Base-by-base conservation (phyloP, 345 rosid species). In the Aquilaria yunnanensis region DNA sequence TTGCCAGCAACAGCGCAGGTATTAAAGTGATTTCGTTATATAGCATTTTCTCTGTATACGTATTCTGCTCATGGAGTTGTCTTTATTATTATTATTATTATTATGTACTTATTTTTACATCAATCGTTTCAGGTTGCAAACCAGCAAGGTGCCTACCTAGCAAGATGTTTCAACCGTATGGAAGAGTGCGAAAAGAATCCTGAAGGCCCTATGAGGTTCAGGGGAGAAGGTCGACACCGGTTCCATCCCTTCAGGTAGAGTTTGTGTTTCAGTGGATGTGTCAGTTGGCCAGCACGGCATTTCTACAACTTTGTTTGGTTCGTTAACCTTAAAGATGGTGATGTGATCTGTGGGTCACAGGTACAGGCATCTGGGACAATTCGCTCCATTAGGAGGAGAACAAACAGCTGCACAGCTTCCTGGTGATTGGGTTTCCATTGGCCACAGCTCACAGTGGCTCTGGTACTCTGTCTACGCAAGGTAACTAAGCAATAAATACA, bases 1-100 rank as follows among this genome's bases (percentile, higher is more conserved):
- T 96, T 88, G 33, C 97, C 97, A 14, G 99, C 97, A 47, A 94
- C 99, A 32, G 99, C 99, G 8, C 99, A 94, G 96, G 97, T 88
- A 14, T 33, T 51, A 3, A 43, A 52, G 48, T 16, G 14, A 32
- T 59, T 41, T 33, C 14, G 2, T 33, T 34, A 32, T 46, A 10
- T 6, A 3, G 13, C 6, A 1, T 23, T 23, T 23, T 23, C 23
- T 23, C 23, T 0, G 23, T 23, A 1, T 23, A 23, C 23, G 0
- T 57, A 16, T 32, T n/a, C 23, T 4, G 5, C 37, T 23, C 23
- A 23, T 23, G 23, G 23, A 23, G 23, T 23, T 23, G 23, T 23
- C 43, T 37, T 6, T 16, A 56, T 16, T 32, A 12, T 33, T 9
- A 2, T 64, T 14, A 5, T 32, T 56, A 29, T 14, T 14, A 47